Evolutionary conservation across 495 filamentous ascomycete species (phyloP).

Genomic region (Trichoderma orchidacearum): DNA sequence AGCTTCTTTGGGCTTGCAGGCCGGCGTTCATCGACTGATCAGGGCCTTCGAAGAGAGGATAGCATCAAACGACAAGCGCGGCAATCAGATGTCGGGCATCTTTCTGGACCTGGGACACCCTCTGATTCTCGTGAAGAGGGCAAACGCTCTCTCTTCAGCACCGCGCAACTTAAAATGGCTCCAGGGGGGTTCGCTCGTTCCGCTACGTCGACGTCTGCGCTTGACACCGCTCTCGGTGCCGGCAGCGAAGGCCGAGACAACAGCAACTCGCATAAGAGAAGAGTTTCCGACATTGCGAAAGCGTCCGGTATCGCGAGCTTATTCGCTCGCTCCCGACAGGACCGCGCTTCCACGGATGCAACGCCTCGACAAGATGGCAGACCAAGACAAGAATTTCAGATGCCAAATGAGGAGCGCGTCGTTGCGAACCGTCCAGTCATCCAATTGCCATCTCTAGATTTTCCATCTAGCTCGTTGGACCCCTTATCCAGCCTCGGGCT

Average conservation of each 20-base stretch:
- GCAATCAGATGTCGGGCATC: background rate
- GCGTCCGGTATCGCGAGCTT: background rate
- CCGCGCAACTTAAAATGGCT: background rate
- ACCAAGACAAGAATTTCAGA: background rate
- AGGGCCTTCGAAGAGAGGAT: background rate
- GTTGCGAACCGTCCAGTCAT: background rate
- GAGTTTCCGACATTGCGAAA: background rate
- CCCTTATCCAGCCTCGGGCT: background rate
- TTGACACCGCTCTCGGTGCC: background rate
- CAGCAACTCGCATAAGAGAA: background rate
- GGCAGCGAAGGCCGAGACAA: background rate
- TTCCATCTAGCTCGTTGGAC: background rate
- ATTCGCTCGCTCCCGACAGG: background rate
- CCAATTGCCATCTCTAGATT: background rate
- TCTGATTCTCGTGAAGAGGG: background rate
- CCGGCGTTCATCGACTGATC: background rate
- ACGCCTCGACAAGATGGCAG: background rate
- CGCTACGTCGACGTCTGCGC: background rate
- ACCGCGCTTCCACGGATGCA: background rate
- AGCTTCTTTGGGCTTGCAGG: constrained; percentile 1
- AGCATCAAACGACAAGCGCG: background rate
- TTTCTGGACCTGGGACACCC: background rate
- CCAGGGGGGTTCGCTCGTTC: background rate
- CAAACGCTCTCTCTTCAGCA: background rate
- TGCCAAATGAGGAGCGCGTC: background rate